Conservation (phyloP, 139 green algal species). For the Chlamydomonas sphaeroides region DNA sequence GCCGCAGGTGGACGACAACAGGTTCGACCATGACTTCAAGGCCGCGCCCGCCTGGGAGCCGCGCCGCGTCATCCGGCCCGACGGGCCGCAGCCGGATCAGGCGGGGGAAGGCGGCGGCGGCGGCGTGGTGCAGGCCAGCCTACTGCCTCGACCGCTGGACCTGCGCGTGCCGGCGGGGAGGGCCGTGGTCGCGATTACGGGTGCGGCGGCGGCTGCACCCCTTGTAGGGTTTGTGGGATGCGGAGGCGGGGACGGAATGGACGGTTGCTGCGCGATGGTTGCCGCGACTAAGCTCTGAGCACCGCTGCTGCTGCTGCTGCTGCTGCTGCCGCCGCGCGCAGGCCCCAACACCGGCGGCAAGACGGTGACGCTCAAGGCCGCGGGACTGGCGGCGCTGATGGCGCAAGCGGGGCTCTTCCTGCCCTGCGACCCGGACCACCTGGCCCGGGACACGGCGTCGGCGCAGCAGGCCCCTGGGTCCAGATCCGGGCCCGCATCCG, state of each 20-base stretch:
- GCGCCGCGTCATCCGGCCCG: constrained; percentile 2
- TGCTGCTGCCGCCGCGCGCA: neutral
- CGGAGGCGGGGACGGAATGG: no score
- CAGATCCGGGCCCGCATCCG: no score
- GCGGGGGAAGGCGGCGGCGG: neutral
- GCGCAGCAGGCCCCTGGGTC: neutral
- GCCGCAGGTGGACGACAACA: constrained; percentile 56
- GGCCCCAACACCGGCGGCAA: constrained; percentile 86
- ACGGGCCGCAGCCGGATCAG: neutral
- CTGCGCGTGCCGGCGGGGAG: constrained; percentile 49
- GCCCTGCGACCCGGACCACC: constrained; percentile 31
- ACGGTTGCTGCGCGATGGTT: no score
- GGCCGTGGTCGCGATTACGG: constrained; percentile 69
- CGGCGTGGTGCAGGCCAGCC: neutral
- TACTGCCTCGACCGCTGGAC: constrained; percentile 57
- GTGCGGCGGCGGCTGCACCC: no score
- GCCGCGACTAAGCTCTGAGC: no score
- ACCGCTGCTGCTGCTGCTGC: neutral
- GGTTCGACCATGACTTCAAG: constrained; percentile 57
- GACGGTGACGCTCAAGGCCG: constrained; percentile 92
- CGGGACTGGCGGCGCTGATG: constrained; percentile 88
- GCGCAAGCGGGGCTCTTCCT: constrained; percentile 79
- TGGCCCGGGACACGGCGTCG: neutral
- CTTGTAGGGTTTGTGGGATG: no score
- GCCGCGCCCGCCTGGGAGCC: constrained; percentile 44